phyloP scores from a whole-genome alignment of 148 eudicot genomes.

The Vaccinium macrocarpon region DNA sequence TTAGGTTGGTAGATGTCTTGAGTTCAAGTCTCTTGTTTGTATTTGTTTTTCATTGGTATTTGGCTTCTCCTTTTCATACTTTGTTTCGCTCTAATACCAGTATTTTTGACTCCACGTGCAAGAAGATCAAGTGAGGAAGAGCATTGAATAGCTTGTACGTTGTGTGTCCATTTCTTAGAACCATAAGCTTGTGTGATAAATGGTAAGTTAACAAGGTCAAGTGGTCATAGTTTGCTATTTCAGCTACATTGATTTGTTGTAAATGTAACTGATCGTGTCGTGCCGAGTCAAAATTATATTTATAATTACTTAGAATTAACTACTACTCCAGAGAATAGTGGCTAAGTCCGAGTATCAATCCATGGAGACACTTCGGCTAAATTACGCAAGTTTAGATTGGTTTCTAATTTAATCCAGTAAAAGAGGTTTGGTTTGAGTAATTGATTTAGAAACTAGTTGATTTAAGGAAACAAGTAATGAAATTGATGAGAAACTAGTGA shows the following conservation, averaged over 20 bases:
- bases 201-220: not conserved
- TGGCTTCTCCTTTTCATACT: not conserved
- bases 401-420: too few species aligned
- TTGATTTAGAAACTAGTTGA: too few species aligned
- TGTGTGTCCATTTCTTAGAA: not conserved
- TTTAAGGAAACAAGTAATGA: too few species aligned
- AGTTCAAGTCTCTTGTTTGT: not conserved
- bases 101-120: not conserved
- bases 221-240: not conserved
- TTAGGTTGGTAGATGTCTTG: not conserved
- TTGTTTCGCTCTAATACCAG: not conserved
- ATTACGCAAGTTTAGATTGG: too few species aligned
- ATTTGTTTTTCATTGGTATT: not conserved
- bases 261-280: not conserved
- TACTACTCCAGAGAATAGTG: too few species aligned
- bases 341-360: too few species aligned
- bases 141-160: not conserved
- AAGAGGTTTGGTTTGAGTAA: too few species aligned
- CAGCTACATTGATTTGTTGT: not conserved
- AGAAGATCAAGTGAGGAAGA: not conserved
- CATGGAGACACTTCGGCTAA: too few species aligned
- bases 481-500: too few species aligned
- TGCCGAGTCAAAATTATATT: too few species aligned
- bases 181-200: not conserved
- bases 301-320: too few species aligned